phyloP scores from a whole-genome alignment of 2,329 filamentous ascomycete species.

The Paramyrothecium roridum region DNA sequence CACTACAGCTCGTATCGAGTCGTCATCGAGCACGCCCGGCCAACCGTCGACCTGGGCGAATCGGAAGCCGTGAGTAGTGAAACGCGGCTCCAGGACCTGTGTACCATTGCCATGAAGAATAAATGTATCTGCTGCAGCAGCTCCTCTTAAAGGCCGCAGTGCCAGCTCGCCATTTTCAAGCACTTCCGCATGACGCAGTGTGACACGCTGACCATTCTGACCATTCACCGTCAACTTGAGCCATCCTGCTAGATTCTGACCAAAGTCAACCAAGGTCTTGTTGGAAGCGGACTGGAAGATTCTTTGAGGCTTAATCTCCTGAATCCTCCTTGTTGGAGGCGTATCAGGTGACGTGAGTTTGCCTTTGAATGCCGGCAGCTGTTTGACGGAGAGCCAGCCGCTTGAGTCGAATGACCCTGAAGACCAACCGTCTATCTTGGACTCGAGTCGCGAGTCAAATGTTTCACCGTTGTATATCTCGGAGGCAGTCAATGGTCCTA shows the following conservation, averaged over 20 bases:
- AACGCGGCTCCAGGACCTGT: constrained; percentile 38
- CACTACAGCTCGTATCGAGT: constrained; percentile 24
- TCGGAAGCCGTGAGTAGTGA: constrained; percentile 52
- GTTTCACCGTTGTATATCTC: constrained; percentile 51
- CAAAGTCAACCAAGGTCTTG: constrained; percentile 49
- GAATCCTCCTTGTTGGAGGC: constrained; percentile 37
- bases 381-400: constrained; percentile 24
- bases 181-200: constrained; percentile 52
- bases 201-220: constrained; percentile 35
- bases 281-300: constrained; percentile 37
- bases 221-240: constrained; percentile 35
- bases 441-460: constrained; percentile 35
- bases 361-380: constrained; percentile 22
- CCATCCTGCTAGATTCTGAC: constrained; percentile 55
- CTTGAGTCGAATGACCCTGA: constrained; percentile 17
- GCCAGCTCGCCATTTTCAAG: constrained; percentile 44
- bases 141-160: constrained; percentile 31
- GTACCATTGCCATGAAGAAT: constrained; percentile 20
- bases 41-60: constrained; percentile 47
- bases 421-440: constrained; percentile 23
- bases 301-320: constrained; percentile 21
- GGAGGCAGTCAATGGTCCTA: constrained; percentile 25
- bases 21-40: constrained; percentile 19
- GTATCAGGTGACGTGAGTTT: constrained; percentile 34
- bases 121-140: constrained; percentile 34